phyloP scores from a whole-genome alignment of 768 basidiomycete genomes.

The Mycena pura region DNA sequence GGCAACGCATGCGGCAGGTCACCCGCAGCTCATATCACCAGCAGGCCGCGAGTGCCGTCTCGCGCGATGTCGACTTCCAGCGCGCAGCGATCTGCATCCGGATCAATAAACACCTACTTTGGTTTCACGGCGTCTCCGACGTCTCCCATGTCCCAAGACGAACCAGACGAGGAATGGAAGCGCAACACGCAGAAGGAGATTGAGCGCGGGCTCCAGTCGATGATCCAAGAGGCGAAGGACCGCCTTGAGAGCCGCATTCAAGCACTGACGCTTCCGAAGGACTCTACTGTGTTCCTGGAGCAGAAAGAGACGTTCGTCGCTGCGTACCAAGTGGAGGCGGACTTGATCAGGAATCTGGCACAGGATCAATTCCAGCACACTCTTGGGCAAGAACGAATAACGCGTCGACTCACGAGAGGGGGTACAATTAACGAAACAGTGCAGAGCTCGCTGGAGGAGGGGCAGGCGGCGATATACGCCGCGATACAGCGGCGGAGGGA shows the following conservation, averaged over 20 bases:
- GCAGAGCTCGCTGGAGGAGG: background rate
- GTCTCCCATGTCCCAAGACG: conserved; percentile 38
- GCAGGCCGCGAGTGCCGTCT: too few relatives aligned
- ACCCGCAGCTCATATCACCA: too few relatives aligned
- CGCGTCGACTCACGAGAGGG: background rate
- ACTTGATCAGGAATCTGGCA: background rate
- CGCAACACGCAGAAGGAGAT: conserved; percentile 52
- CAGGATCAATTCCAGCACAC: background rate
- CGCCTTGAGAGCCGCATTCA: conserved; percentile 51
- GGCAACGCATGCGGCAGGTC: too few relatives aligned
- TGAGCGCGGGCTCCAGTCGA: conserved; percentile 47
- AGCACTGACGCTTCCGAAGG: background rate
- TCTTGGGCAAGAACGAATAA: background rate
- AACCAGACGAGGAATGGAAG: conserved; percentile 67
- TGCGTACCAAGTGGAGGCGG: background rate
- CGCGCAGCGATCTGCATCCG: conserved; percentile 24
- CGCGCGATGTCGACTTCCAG: conserved; percentile 12
- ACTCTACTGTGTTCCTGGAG: background rate
- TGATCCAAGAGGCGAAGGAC: conserved; percentile 69
- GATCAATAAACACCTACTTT: conserved; percentile 2
- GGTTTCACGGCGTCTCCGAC: background rate
- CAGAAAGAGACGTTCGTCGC: background rate
- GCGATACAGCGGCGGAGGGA: conserved; percentile 14
- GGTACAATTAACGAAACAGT: background rate
- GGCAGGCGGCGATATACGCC: conserved; percentile 12